Percentiles rank a stretch among this genome's conserved stretches.
phyloP scores from a whole-genome alignment of 495 filamentous ascomycete species.

The Letharia lupina region DNA sequence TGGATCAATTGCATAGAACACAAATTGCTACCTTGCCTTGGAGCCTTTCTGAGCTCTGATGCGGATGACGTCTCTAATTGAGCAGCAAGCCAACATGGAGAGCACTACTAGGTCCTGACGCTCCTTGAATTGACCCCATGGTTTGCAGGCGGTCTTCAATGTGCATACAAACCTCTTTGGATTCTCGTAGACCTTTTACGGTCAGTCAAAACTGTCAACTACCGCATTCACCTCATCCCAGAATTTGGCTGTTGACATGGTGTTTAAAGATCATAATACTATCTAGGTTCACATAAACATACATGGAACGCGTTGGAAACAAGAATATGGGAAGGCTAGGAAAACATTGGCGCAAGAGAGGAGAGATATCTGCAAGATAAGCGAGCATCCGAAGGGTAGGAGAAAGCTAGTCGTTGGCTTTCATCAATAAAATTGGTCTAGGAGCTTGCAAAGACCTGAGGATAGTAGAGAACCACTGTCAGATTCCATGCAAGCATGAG shows the following conservation, averaged over 20 bases:
- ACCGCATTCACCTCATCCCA: neutral
- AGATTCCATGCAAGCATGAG: neutral
- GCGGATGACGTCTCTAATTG: neutral
- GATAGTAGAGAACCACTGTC: neutral
- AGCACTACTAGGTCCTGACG: neutral
- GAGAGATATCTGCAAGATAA: neutral
- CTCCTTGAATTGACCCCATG: neutral
- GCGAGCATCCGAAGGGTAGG: neutral
- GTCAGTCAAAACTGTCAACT: neutral
- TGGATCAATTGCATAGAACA: neutral
- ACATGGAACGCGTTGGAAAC: neutral
- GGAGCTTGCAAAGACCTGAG: neutral
- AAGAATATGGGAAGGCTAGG: neutral
- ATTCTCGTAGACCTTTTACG: neutral
- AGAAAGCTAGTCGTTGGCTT: neutral
- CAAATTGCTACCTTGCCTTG: neutral
- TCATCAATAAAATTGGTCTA: neutral
- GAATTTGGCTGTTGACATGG: neutral
- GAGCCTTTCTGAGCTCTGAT: neutral
- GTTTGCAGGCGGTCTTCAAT: neutral
- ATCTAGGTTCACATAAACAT: neutral
- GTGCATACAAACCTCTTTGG: neutral
- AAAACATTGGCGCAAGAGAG: neutral
- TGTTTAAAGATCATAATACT: neutral
- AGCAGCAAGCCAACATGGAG: neutral